Evolutionary conservation across 148 eudicot genomes (phyloP).

Genomic region (Rhododendron molle): DNA sequence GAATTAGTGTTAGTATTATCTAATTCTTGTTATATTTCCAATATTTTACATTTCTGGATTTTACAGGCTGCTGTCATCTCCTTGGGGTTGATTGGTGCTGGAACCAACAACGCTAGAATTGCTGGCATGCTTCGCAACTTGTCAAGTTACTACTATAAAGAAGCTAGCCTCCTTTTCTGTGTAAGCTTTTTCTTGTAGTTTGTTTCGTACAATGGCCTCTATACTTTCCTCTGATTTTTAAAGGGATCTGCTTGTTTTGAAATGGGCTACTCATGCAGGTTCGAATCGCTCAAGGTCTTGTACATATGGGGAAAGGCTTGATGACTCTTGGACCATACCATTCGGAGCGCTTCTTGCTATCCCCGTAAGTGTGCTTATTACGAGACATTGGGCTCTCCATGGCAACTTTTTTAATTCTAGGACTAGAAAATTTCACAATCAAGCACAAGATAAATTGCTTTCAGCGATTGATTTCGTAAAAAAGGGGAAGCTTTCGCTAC

Average conservation of each 20-base stretch:
- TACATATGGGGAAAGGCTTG: slow-evolving; percentile 91
- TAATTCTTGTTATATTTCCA: background rate
- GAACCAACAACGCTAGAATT: slow-evolving; percentile 94
- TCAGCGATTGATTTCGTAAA: background rate
- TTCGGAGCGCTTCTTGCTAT: slow-evolving; percentile 80
- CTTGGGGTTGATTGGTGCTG: slow-evolving; percentile 93
- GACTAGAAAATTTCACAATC: background rate
- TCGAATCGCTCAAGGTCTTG: slow-evolving; percentile 96
- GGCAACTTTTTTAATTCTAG: background rate
- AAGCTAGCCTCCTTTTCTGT: slow-evolving; percentile 80
- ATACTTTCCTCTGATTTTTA: background rate
- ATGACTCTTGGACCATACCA: slow-evolving; percentile 89
- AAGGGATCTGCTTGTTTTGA: background rate
- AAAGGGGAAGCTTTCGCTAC: background rate
- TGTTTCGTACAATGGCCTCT: background rate
- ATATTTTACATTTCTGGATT: slow-evolving; percentile 2
- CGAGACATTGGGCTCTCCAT: background rate
- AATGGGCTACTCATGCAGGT: slow-evolving; percentile 47
- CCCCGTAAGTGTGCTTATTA: slow-evolving; percentile 59
- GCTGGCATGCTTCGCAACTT: slow-evolving; percentile 95
- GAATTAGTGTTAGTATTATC: background rate
- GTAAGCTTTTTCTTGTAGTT: slow-evolving; percentile 33
- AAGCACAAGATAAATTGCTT: background rate
- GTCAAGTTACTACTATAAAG: slow-evolving; percentile 89
- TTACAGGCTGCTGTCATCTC: slow-evolving; percentile 88